Evolutionary conservation across 2,329 filamentous ascomycete genomes (phyloP).

Genomic region (Ilyonectria destructans): DNA sequence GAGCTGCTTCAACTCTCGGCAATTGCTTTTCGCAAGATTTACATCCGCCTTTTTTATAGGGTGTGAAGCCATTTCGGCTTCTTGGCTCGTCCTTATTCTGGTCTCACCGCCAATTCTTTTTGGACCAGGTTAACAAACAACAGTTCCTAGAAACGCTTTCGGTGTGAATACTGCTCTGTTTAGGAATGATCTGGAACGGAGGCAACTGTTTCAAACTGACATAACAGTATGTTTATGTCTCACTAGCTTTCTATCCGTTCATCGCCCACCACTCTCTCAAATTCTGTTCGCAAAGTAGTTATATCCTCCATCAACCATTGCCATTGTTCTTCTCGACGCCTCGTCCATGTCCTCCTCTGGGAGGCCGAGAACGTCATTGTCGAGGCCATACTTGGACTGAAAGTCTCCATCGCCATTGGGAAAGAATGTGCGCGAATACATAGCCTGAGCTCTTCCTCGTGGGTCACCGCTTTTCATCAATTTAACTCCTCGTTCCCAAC

Average conservation of each 20-base stretch:
- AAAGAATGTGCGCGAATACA: conserved; percentile 73
- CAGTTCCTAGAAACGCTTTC: too few relatives aligned
- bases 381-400: conserved; percentile 54
- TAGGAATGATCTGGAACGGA: too few relatives aligned
- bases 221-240: background rate
- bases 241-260: background rate
- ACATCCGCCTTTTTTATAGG: too few relatives aligned
- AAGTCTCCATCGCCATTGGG: conserved; percentile 60
- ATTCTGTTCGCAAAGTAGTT: conserved; percentile 43
- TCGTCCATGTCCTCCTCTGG: conserved; percentile 73
- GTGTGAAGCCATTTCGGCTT: too few relatives aligned
- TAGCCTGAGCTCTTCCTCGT: conserved; percentile 58
- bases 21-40: too few relatives aligned
- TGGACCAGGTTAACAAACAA: too few relatives aligned
- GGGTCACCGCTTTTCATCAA: conserved; percentile 59
- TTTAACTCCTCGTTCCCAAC: conserved; percentile 65
- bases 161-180: too few relatives aligned
- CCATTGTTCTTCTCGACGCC: conserved; percentile 65
- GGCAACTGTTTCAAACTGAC: too few relatives aligned
- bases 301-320: conserved; percentile 53
- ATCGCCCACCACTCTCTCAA: background rate
- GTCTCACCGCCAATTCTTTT: too few relatives aligned
- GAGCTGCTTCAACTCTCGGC: too few relatives aligned
- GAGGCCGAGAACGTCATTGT: conserved; percentile 71
- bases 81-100: too few relatives aligned